Percentiles rank a stretch among this genome's conserved stretches.
These are phyloP conservation scores for Candida pseudoviswanathii DNA, from an alignment of 1,139 yeast genomes.

Conservation along the genomic window DNA sequence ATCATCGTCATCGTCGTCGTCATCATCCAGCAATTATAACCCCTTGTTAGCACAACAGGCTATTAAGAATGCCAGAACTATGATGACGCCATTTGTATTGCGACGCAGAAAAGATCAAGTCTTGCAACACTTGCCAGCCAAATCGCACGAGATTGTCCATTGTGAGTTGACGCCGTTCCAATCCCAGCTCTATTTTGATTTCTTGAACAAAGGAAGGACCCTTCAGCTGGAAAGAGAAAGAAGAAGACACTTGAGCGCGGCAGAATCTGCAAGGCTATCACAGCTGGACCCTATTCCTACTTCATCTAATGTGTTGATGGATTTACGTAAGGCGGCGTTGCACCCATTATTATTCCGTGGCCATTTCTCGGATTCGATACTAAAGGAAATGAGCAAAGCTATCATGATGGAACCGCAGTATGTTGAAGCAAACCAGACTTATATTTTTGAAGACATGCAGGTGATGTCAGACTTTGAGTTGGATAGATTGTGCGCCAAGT, in stretches of 20 bases:
- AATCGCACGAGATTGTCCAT: constrained; percentile 60
- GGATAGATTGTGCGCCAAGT: constrained; percentile 69
- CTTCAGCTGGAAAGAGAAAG: constrained; percentile 54
- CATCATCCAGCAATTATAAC: constrained; percentile 53
- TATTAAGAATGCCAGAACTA: constrained; percentile 86
- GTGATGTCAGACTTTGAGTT: constrained; percentile 95
- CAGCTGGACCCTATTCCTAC: constrained; percentile 38
- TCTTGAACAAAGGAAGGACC: constrained; percentile 48
- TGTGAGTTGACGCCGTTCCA: constrained; percentile 69
- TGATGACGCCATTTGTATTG: constrained; percentile 97
- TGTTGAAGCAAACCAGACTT: constrained; percentile 68
- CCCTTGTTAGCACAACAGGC: constrained; percentile 91
- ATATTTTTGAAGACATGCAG: constrained; percentile 89
- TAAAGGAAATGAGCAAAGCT: constrained; percentile 69
- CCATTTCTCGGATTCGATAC: constrained; percentile 53
- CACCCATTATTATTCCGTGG: constrained; percentile 75
- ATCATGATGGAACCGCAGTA: constrained; percentile 85
- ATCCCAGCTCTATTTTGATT: constrained; percentile 57
- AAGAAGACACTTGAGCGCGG: constrained; percentile 43
- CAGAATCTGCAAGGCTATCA: constrained; percentile 41
- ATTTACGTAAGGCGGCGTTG: constrained; percentile 70
- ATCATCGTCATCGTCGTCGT: background rate
- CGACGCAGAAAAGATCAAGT: constrained; percentile 93
- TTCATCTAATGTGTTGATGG: constrained; percentile 64
- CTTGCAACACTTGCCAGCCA: constrained; percentile 81